Evolutionary conservation across 177 flowering plant species (phyloP), one percentile per base, ranked within the genome.

Genomic region (Vitis hybrid): DNA sequence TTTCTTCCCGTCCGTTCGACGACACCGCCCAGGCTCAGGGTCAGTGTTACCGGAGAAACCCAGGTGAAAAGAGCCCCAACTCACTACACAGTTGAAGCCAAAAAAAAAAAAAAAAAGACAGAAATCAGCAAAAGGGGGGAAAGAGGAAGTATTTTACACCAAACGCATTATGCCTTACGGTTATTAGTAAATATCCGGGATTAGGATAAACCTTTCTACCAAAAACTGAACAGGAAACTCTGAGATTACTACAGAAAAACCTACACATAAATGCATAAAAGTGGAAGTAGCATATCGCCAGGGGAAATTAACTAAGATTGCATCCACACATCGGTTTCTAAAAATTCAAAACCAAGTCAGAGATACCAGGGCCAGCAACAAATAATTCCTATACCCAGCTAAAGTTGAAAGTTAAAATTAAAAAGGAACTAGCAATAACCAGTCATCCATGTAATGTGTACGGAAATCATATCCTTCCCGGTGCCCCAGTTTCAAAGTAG

Each of bases 1-100:
- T 75, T 88, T 88, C 86, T 88, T 88, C 51, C 92, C 90, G 75
- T 88, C 92, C 0, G 92, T 88, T 70, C 92, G 70, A 34, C 92
- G 73, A 64, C 92, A 88, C 79, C 92, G 74, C 61, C 90, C 89
- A 1, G 88, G 87, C 70, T 88, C 92, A 6, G 89, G 88, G 71
- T 88, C 90, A 39, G 74, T 75, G 79, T 68, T 83, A 66, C 80
- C 74, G 0, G 85, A 60, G 65, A 72, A 79, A 26, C 87, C 91
- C 54, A 82, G 75, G 71, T 83, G 84, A 80, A 78, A 82, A 68
- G 80, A 48, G 12, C 87, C 84, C 87, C 85, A 88, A 60, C 83
- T 80, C 62, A 80, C 88, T 87, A 34, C 73, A 61, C 11, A n/a
- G 32, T 39, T 39, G 7, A 39, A 8, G 9, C 2, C 51, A 66